A percentile compares a stretch with the other conserved stretches of the same genome.
These are phyloP conservation scores for Coniella vitis DNA, from an alignment of 2,329 filamentous ascomycete genomes.

Conservation along the genomic window DNA sequence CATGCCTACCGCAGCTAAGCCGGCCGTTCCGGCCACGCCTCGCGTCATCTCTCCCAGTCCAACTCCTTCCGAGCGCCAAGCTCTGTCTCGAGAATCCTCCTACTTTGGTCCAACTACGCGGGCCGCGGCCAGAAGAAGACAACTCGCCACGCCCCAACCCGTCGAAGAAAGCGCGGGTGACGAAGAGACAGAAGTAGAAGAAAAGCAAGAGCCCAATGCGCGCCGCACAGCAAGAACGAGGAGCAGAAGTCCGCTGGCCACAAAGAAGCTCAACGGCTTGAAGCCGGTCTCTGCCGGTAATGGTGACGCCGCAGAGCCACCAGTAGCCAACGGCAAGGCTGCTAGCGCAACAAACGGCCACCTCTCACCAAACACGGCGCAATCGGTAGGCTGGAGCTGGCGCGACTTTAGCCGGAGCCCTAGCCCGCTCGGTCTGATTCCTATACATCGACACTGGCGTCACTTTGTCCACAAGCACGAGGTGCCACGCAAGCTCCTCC, in stretches of 20 bases:
- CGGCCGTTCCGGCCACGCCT: conserved; percentile 66
- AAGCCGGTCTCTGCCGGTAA: conserved; percentile 39
- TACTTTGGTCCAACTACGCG: conserved; percentile 72
- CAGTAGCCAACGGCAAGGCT: conserved; percentile 26
- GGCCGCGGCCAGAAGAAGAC: conserved; percentile 59
- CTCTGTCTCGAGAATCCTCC: conserved; percentile 44
- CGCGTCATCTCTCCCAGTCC: conserved; percentile 88
- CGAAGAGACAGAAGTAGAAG: conserved; percentile 27
- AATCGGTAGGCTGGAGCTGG: conserved; percentile 67
- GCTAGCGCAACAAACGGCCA: conserved; percentile 51
- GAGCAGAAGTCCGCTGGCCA: conserved; percentile 60
- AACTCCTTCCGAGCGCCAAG: conserved; percentile 54
- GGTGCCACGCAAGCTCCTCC: conserved; percentile 85
- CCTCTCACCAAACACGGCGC: conserved; percentile 59
- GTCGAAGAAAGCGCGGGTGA: conserved; percentile 55
- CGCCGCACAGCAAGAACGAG: conserved; percentile 60
- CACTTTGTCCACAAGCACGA: conserved; percentile 94
- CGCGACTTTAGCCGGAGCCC: conserved; percentile 85
- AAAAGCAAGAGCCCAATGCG: conserved; percentile 31
- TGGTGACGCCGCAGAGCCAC: conserved; percentile 11
- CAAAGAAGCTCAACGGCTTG: conserved; percentile 46
- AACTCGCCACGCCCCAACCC: conserved; percentile 48
- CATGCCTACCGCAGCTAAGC: conserved; percentile 46
- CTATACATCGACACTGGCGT: conserved; percentile 87
- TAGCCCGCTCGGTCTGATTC: conserved; percentile 87